A percentile compares a stretch with the other conserved stretches of the same genome.
These are phyloP conservation scores for Kernera saxatilis DNA, from an alignment of 345 rosid genomes.

Conservation along the genomic window DNA sequence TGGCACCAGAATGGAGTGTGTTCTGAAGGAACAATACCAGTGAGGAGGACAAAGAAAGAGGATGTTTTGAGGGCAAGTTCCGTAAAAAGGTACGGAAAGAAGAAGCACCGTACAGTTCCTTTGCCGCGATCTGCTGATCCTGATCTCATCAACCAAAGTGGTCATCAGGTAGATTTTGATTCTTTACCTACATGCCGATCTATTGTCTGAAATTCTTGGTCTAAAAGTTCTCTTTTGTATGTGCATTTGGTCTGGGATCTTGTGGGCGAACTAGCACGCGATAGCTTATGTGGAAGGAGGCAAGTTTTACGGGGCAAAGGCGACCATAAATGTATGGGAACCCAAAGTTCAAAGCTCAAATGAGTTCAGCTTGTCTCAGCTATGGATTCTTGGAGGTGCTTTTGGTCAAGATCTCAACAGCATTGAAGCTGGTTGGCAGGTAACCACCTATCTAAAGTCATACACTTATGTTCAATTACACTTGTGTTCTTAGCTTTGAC, in stretches of 20 bases:
- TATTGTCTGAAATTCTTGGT: background rate
- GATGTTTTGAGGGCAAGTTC: constrained; percentile 61
- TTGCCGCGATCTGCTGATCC: constrained; percentile 52
- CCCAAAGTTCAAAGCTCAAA: constrained; percentile 57
- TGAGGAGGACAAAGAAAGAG: constrained; percentile 54
- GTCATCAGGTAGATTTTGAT: constrained; percentile 37
- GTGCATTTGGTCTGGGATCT: background rate
- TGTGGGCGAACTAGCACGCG: constrained; percentile 42
- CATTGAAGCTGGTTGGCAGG: constrained; percentile 82
- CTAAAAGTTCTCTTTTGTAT: background rate
- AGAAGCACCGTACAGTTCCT: constrained; percentile 49
- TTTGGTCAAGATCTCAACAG: constrained; percentile 73
- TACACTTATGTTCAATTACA: background rate
- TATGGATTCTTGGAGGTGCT: constrained; percentile 69
- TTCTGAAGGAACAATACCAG: constrained; percentile 57
- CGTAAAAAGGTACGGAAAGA: constrained; percentile 50
- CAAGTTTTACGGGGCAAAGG: constrained; percentile 65
- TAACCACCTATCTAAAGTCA: background rate
- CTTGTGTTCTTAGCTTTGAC: background rate
- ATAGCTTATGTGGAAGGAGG: constrained; percentile 65
- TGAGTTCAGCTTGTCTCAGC: constrained; percentile 72
- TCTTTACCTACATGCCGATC: background rate
- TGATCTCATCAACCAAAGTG: constrained; percentile 44
- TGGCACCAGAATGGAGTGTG: constrained; percentile 60
- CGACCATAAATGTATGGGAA: constrained; percentile 68